These are phyloP conservation scores for Phymatotrichopsis omnivora DNA, from an alignment of 2,329 filamentous ascomycete genomes.

Conservation along the genomic window DNA sequence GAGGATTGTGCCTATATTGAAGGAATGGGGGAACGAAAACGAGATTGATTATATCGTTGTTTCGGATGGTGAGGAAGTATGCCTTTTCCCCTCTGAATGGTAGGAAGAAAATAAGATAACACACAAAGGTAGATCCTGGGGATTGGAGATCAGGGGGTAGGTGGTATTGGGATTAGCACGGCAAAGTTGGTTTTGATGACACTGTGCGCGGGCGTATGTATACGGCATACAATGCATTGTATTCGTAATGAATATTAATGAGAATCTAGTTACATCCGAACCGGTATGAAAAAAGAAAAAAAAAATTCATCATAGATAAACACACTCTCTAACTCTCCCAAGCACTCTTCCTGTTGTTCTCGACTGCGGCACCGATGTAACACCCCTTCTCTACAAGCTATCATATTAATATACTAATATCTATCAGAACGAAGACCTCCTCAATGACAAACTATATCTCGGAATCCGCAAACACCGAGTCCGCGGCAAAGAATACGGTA, in stretches of 20 bases:
- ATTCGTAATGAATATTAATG: not conserved
- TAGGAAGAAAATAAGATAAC: constrained; percentile 28
- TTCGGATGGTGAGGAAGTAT: constrained; percentile 46
- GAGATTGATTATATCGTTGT: constrained; percentile 86
- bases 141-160: constrained; percentile 81
- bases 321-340: too few relatives aligned
- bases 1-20: constrained; percentile 17
- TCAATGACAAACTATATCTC: constrained; percentile 69
- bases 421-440: constrained; percentile 54
- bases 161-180: constrained; percentile 71
- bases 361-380: constrained; percentile 69
- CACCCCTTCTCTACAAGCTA: too few relatives aligned
- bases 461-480: constrained; percentile 58
- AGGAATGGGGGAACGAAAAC: constrained; percentile 56
- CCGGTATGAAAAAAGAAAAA: constrained; percentile 11
- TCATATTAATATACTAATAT: not conserved
- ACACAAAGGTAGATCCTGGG: constrained; percentile 55
- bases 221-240: constrained; percentile 45
- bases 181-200: constrained; percentile 78
- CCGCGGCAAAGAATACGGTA: constrained; percentile 55
- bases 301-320: not conserved
- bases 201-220: constrained; percentile 76
- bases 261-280: constrained; percentile 28
- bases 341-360: constrained; percentile 62
- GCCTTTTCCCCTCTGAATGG: not conserved